Percentiles rank a stretch among this genome's conserved stretches.
phyloP scores from a whole-genome alignment of 257 asterid species.

The Solanum arcanum region DNA sequence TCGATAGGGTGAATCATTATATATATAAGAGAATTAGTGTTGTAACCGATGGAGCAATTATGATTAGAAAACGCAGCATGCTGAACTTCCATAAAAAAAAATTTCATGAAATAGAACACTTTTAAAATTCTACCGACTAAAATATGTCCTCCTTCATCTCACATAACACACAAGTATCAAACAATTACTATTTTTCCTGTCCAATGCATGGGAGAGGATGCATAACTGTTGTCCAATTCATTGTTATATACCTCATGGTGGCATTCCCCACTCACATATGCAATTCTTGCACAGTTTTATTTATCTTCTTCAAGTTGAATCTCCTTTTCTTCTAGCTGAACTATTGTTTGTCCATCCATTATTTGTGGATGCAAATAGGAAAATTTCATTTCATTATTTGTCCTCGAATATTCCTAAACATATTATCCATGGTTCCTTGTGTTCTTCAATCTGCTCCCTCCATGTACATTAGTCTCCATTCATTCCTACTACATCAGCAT shows the following conservation, averaged over 20 bases:
- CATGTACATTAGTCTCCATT: not conserved
- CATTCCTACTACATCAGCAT: not conserved
- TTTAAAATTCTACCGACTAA: not conserved
- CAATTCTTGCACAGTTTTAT: no score
- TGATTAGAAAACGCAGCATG: not conserved
- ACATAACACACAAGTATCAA: not conserved
- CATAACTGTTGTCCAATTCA: no score
- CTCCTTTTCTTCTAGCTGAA: no score
- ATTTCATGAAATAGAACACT: not conserved
- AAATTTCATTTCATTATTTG: no score
- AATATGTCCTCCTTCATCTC: not conserved
- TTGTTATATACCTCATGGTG: no score
- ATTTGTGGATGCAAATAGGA: no score
- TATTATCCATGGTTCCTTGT: not conserved
- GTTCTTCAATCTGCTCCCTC: not conserved
- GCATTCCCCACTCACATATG: no score
- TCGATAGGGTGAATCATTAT: slow-evolving; percentile 12
- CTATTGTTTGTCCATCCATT: no score
- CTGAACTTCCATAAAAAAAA: not conserved
- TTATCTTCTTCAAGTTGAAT: no score
- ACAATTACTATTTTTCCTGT: not conserved
- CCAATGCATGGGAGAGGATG: not conserved
- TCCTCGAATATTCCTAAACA: not conserved
- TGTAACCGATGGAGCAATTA: not conserved
- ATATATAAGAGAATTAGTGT: not conserved